Evolutionary conservation across 306 rosid genomes (phyloP).

Genomic region (Glycine latifolia): DNA sequence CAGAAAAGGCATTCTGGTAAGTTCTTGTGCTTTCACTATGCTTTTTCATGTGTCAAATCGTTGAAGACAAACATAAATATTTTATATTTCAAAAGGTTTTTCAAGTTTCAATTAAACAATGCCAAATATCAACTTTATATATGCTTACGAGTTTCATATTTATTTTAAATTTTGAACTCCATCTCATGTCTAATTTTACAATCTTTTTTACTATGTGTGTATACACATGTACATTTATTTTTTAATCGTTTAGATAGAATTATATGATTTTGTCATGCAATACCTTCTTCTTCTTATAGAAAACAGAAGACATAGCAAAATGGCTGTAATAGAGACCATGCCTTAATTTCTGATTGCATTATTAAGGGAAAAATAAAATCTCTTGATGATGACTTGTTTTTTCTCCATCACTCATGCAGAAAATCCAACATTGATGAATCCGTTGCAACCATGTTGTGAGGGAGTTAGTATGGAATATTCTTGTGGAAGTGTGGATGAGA

Average conservation of each 20-base stretch:
- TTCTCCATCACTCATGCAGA: conserved; percentile 7
- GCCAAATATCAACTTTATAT: no score
- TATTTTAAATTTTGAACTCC: no score
- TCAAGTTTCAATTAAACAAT: neutral
- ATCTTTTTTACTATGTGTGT: neutral
- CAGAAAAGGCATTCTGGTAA: conserved; percentile 23
- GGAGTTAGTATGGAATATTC: neutral
- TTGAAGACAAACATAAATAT: neutral
- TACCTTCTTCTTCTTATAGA: conserved; percentile 3
- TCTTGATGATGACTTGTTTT: neutral
- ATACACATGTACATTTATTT: neutral
- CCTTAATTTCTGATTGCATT: neutral
- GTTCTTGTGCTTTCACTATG: neutral
- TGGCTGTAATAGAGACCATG: no score
- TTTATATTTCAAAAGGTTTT: neutral
- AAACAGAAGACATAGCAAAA: neutral
- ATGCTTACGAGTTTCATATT: no score
- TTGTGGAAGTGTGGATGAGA: conserved; percentile 47
- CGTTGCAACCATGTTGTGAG: conserved; percentile 48
- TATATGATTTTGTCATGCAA: neutral
- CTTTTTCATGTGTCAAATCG: no score
- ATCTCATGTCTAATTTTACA: neutral
- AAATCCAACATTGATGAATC: conserved; percentile 47
- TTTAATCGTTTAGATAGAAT: neutral
- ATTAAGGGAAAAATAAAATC: neutral